Conservation (phyloP, 1,284 basidiomycete genomes). For the Cryptococcus floricola region DNA sequence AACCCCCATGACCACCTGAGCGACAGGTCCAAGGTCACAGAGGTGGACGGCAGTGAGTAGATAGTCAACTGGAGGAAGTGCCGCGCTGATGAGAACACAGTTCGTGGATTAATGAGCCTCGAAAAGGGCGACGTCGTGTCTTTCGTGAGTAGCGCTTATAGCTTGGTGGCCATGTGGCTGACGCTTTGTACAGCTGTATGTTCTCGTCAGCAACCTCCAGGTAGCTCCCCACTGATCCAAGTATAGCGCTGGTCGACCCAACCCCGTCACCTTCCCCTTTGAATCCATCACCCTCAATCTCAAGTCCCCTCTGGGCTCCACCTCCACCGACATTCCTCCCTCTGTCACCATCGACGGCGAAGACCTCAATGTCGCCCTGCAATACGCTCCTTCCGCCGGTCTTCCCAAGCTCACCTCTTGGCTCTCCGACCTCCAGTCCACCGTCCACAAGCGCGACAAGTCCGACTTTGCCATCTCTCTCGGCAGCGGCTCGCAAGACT, state of each 20-base stretch:
- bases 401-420: slow-evolving; percentile 61
- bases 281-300: slow-evolving; percentile 60
- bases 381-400: slow-evolving; percentile 75
- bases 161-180: no score
- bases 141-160: slow-evolving; percentile 53
- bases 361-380: slow-evolving; percentile 63
- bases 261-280: slow-evolving; percentile 85
- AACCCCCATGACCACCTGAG: slow-evolving; percentile 18
- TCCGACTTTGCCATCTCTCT: slow-evolving; percentile 69
- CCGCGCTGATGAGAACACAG: slow-evolving; percentile 32
- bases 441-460: slow-evolving; percentile 56
- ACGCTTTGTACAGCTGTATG: no score
- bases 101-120: slow-evolving; percentile 65
- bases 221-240: neutral
- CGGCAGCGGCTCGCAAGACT: slow-evolving; percentile 80
- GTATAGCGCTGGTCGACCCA: slow-evolving; percentile 61
- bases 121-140: slow-evolving; percentile 82
- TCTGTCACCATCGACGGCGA: slow-evolving; percentile 54
- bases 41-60: slow-evolving; percentile 37
- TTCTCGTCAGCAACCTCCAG: no score
- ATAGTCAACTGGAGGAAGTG: neutral
- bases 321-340: slow-evolving; percentile 51
- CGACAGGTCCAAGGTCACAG: slow-evolving; percentile 21
- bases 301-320: slow-evolving; percentile 49
- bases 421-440: slow-evolving; percentile 64